Conservation (phyloP, 352 stramenopile genomes). For the Phytophthora pisi region DNA sequence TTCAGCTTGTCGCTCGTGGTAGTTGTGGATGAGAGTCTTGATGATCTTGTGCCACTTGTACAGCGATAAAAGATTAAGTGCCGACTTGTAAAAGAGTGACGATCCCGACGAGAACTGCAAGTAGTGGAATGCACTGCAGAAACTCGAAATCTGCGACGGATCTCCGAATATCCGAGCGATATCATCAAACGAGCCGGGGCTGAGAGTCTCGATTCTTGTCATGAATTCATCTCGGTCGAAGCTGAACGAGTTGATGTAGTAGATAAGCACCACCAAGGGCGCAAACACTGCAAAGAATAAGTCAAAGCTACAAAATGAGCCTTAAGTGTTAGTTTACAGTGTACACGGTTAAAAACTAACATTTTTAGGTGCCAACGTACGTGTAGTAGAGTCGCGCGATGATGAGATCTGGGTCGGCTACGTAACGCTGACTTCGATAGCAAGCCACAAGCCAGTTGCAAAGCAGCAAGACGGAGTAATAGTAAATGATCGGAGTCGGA, state of each 20-base stretch:
- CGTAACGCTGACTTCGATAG: slow-evolving; percentile 47
- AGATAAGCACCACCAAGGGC: slow-evolving; percentile 43
- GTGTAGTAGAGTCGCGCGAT: slow-evolving; percentile 24
- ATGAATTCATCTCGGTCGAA: slow-evolving; percentile 41
- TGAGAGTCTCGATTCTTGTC: slow-evolving; percentile 30
- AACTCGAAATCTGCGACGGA: slow-evolving; percentile 42
- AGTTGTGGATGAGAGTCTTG: slow-evolving; percentile 39
- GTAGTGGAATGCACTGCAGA: slow-evolving; percentile 44
- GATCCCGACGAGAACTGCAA: slow-evolving; percentile 30
- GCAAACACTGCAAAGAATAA: slow-evolving; percentile 62
- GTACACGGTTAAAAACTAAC: background rate
- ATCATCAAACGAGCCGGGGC: slow-evolving; percentile 32
- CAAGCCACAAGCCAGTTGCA: slow-evolving; percentile 50
- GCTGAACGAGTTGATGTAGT: slow-evolving; percentile 41
- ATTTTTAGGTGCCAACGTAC: slow-evolving; percentile 2
- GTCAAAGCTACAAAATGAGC: slow-evolving; percentile 33
- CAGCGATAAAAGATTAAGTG: slow-evolving; percentile 43
- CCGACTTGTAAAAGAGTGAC: slow-evolving; percentile 43
- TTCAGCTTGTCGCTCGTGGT: slow-evolving; percentile 23
- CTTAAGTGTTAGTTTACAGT: background rate
- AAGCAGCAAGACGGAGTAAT: slow-evolving; percentile 43
- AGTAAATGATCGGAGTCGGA: slow-evolving; percentile 43
- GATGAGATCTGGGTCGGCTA: slow-evolving; percentile 30
- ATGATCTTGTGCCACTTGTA: slow-evolving; percentile 62
- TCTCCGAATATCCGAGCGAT: slow-evolving; percentile 47